These are phyloP conservation scores for Myrmaecium sp. DNA, from an alignment of 2,329 filamentous ascomycete species.

Conservation along the genomic window DNA sequence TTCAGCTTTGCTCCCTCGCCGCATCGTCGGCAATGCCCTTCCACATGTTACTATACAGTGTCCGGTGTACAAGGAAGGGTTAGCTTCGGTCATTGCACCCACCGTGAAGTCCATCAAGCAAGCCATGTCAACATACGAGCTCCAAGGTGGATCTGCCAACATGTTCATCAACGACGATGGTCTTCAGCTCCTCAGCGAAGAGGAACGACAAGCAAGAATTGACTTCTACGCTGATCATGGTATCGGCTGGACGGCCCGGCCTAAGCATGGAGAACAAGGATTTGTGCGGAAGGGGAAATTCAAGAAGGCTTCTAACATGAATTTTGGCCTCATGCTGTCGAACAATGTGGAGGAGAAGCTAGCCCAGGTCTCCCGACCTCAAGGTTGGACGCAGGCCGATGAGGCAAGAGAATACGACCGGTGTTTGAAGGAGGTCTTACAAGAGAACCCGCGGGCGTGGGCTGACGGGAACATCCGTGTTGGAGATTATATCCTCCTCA, in stretches of 20 bases:
- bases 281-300: conserved; percentile 19
- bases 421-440: conserved; percentile 43
- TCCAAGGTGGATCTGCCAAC: conserved; percentile 46
- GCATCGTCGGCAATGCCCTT: conserved; percentile 39
- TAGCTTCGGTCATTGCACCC: conserved; percentile 33
- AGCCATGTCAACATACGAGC: conserved; percentile 34
- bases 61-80: conserved; percentile 75
- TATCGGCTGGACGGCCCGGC: conserved; percentile 33
- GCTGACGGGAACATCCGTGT: conserved; percentile 74
- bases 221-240: conserved; percentile 34
- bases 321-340: conserved; percentile 47
- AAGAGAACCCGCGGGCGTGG: conserved; percentile 51
- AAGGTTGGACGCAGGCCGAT: conserved; percentile 12
- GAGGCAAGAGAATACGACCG: conserved; percentile 10
- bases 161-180: conserved; percentile 55
- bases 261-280: conserved; percentile 21
- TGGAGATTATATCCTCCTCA: conserved; percentile 66
- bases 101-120: conserved; percentile 21
- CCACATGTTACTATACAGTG: conserved; percentile 65
- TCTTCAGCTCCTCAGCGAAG: conserved; percentile 40
- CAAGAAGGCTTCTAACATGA: conserved; percentile 52
- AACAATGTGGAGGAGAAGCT: conserved; percentile 46
- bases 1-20: conserved; percentile 51
- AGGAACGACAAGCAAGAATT: conserved; percentile 26
- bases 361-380: conserved; percentile 17